Evolutionary conservation across 768 basidiomycete genomes (phyloP), one percentile per base, ranked within the genome.

Genomic region (Scleroderma citrinum): DNA sequence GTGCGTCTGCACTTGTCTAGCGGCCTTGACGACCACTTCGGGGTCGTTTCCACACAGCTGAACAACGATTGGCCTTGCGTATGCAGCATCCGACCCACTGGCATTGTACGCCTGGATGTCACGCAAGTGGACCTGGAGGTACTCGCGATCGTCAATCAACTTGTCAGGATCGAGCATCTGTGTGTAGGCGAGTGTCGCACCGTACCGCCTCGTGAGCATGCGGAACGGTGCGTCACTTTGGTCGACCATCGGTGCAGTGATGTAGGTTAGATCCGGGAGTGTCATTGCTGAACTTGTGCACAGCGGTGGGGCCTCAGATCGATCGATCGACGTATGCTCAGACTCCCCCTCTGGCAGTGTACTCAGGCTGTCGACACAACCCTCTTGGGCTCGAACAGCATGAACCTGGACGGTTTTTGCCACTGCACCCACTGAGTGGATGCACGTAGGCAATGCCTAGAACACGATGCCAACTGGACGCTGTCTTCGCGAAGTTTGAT

Each of bases 201-300:
- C 82, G 63, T 88, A 75, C 51, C 69, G 70, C 47, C 77, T 73
- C 3, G 77, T 76, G 45, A 89, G 74, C 12, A 77, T 54, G 30
- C 87, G 75, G 57, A 88, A 90, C 1, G 87, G 83, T 0, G 84
- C 72, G 56, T 91, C 87, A 23, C 85, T 87, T 59, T 88, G 87
- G 50, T 85, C 82, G 49, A 90, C 77, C 86, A 88, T 88, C 3
- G 85, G 86, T 7, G 86, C 85, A 7, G 82, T 73, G 46, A 87
- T 75, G 49, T 65, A 72, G 20, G 60, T 53, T 49, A 73, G 54
- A 49, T 67, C 57, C 1, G 56, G 56, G 20, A 29, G 14, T n/a
- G 40, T 24, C 40, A 42, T 42, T 26, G 24, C 14, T 16, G 39
- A 14, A 26, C 23, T 42, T 21, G 19, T n/a, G 13, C 4, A 35